Base-by-base conservation (phyloP, 2,329 filamentous ascomycete species). In the Aspergillus sp. region DNA sequence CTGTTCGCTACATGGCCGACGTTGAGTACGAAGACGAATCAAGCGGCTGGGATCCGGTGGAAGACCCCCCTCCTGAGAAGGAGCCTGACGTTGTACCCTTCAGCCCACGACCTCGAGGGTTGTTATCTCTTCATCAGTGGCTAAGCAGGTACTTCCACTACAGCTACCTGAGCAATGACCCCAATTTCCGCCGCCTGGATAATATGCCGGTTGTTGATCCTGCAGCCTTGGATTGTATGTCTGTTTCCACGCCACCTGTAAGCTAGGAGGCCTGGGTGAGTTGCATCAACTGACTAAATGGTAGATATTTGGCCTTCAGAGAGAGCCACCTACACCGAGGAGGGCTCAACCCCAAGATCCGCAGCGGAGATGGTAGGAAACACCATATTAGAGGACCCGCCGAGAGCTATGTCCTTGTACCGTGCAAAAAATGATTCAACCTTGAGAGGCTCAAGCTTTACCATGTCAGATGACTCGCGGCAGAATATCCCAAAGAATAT, bases 61-160 rank as follows among this genome's bases (percentile, higher is more conserved):
- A 27, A 27, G 24, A 27, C 24, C n/a, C 27, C 12, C 13, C 45
- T 7, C 45, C 45, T 48, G 45, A 37, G n/a, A 41, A 61, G 59
- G 58, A 54, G 42, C 42, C 55, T 5, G 61, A 63, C 30, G 11
- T 57, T 53, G 50, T 61, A 40, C 61, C 54, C 13, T 33, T 5
- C 3, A 40, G 24, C 44, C 51, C 47, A 52, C 59, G 59, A 49
- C 56, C 47, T 63, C 59, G 61, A 59, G 53, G 1, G 54, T 20
- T 40, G 39, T 61, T 63, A 46, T 59, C 61, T 6, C 57, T 63
- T 45, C n/a, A 19, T 6, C 53, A 58, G 61, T 63, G 61, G 53
- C 12, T 56, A 44, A 5, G 20, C 17, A 56, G 56, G 47, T 45
- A 63, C 41, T 58, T 39, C 37, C 0, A 47, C 48, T 57, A 20